phyloP scores from a whole-genome alignment of 495 filamentous ascomycete species.

The Neurospora discreta region DNA sequence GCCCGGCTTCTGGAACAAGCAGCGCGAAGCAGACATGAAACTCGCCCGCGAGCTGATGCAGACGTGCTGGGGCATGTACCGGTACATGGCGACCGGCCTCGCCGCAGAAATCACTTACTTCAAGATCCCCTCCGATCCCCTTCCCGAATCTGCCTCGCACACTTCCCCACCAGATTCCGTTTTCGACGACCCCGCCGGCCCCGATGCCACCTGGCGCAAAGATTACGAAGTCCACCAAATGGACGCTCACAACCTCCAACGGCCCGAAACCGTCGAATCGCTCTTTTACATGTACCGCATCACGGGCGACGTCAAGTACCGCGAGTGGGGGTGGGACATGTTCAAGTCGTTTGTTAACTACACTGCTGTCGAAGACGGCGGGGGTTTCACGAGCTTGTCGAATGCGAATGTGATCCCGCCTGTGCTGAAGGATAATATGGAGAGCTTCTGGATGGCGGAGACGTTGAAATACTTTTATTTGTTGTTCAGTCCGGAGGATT shows the following conservation, averaged over 20 bases:
- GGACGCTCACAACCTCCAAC: constrained; percentile 88
- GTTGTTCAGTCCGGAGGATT: constrained; percentile 74
- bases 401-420: constrained; percentile 64
- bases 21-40: constrained; percentile 76
- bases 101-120: constrained; percentile 92
- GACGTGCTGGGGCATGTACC: constrained; percentile 97
- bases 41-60: constrained; percentile 85
- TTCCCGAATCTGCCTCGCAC: constrained; percentile 41
- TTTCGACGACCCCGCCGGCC: constrained; percentile 22
- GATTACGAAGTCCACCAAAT: constrained; percentile 66
- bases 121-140: constrained; percentile 53
- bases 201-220: constrained; percentile 47
- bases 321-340: constrained; percentile 98
- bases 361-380: constrained; percentile 61
- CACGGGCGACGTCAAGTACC: constrained; percentile 81
- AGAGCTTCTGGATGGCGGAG: constrained; percentile 95
- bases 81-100: constrained; percentile 72
- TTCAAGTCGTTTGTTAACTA: constrained; percentile 85
- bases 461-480: constrained; percentile 98
- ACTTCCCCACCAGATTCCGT: constrained; percentile 24
- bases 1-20: constrained; percentile 52
- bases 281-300: constrained; percentile 99
- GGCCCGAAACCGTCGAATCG: constrained; percentile 89
- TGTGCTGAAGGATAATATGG: constrained; percentile 66
- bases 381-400: constrained; percentile 71